Evolutionary conservation across 441 rosid genomes (phyloP), one percentile per base, ranked within the genome.

Genomic region (Croton setiger): DNA sequence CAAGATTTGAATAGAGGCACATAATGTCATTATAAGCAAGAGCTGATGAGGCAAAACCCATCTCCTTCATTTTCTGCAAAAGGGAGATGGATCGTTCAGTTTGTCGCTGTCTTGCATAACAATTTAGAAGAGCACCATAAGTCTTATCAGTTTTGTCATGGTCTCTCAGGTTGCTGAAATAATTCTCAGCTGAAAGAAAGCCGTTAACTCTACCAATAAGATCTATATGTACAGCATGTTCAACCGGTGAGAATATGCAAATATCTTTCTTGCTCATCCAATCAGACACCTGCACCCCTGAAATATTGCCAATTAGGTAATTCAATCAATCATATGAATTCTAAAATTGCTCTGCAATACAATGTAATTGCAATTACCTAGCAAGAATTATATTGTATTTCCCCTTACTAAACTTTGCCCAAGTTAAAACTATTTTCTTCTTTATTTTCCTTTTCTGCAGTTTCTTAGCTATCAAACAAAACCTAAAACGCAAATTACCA

Each of bases 181-280:
- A 93, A 63, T 57, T 76, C 81, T 90, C 97, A 0, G 98, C 97
- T 49, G 87, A 74, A 20, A 70, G 59, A 63, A 85, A 80, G 55
- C 93, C 98, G 20, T 72, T 82, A 37, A 92, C 96, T 74, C 83
- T 81, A 33, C 97, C 97, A 5, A 90, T 82, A 66, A 92, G 80
- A 78, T 92, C 90, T 64, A 92, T 72, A 60, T 85, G 92, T 72
- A 92, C 92, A 4, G 98, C 98, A 67, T 84, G 93, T 35, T 90
- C 97, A 18, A 67, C 47, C 6, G 89, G 75, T 3, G 96, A 82
- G 73, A 87, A 88, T 10, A 75, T 69, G 75, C 87, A 87, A 47
- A 84, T 68, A 10, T 83, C 89, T 6, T 76, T 86, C 65, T 79
- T 76, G 41, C 79, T 77, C 82, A 89, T 86, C 98, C 98, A 92